Evolutionary conservation across 2,329 filamentous ascomycete species (phyloP).

Genomic region (Zymoseptoria crescenta): DNA sequence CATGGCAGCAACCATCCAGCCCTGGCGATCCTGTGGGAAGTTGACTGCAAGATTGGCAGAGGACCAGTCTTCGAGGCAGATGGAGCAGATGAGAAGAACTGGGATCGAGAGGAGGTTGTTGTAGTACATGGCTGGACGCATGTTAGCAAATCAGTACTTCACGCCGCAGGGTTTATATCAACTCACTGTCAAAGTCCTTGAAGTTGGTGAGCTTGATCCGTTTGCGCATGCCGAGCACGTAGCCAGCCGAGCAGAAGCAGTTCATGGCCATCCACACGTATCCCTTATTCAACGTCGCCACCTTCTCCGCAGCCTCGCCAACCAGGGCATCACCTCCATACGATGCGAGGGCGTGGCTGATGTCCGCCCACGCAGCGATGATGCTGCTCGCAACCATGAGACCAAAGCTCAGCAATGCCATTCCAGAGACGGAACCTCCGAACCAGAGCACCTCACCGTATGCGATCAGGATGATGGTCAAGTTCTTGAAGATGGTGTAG

Average conservation of each 20-base stretch:
- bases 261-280: slow-evolving; percentile 98
- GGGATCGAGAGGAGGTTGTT: slow-evolving; percentile 98
- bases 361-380: slow-evolving; percentile 94
- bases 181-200: slow-evolving; percentile 98
- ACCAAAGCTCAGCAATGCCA: slow-evolving; percentile 87
- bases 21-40: slow-evolving; percentile 79
- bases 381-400: slow-evolving; percentile 94
- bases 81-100: slow-evolving; percentile 72
- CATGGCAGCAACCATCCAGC: slow-evolving; percentile 71
- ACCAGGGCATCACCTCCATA: slow-evolving; percentile 40
- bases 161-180: neutral
- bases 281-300: slow-evolving; percentile 86
- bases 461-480: slow-evolving; percentile 97
- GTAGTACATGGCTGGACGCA: slow-evolving; percentile 84
- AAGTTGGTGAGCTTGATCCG: slow-evolving; percentile 99
- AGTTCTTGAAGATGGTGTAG: slow-evolving; percentile 99
- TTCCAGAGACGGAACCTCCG: slow-evolving; percentile 78
- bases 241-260: slow-evolving; percentile 87
- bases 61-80: slow-evolving; percentile 89
- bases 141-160: slow-evolving; percentile 1
- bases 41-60: slow-evolving; percentile 72
- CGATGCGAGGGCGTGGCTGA: slow-evolving; percentile 66
- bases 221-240: slow-evolving; percentile 90
- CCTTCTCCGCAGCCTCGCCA: slow-evolving; percentile 56
- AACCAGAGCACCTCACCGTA: slow-evolving; percentile 99